A percentile compares a stretch with the other conserved stretches of the same genome.
Conservation (phyloP, 2,329 filamentous ascomycete species). For the Colletotrichum sp. region DNA sequence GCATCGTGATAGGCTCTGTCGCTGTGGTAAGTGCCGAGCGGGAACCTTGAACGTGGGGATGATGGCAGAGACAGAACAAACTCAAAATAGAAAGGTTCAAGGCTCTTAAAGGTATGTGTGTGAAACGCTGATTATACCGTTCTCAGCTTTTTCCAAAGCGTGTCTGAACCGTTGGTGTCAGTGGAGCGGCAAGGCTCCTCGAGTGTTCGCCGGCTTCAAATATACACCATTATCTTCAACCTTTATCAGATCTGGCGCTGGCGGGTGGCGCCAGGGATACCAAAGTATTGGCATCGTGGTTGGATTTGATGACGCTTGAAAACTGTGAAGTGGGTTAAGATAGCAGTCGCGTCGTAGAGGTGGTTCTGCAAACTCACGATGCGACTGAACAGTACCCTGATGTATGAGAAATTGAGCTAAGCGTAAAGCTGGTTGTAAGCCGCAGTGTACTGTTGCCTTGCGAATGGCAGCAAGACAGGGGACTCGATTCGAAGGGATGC, state of each 20-base stretch:
- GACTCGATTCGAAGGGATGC: not conserved
- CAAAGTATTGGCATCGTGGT: not conserved
- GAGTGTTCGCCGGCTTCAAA: not conserved
- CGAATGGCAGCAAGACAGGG: not conserved
- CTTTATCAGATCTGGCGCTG: not conserved
- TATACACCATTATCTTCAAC: not conserved
- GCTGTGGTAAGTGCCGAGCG: conserved; percentile 6
- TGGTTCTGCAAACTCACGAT: not conserved
- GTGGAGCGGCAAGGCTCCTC: not conserved
- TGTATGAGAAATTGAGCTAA: not conserved
- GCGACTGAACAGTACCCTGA: not conserved
- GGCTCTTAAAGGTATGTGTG: not conserved
- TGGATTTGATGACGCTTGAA: not conserved
- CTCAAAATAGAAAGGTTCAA: conserved; percentile 17
- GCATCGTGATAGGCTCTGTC: not conserved
- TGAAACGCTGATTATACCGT: not conserved
- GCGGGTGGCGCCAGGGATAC: not conserved
- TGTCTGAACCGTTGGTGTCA: not conserved
- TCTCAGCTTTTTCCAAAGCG: not conserved
- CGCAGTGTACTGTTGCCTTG: not conserved
- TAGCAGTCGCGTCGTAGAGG: not conserved
- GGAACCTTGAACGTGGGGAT: not conserved
- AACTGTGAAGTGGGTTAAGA: not conserved
- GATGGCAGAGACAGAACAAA: conserved; percentile 5
- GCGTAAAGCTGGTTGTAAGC: not conserved